phyloP scores from a whole-genome alignment of 2,329 filamentous ascomycete genomes.

The Salinomyces thailandicus region DNA sequence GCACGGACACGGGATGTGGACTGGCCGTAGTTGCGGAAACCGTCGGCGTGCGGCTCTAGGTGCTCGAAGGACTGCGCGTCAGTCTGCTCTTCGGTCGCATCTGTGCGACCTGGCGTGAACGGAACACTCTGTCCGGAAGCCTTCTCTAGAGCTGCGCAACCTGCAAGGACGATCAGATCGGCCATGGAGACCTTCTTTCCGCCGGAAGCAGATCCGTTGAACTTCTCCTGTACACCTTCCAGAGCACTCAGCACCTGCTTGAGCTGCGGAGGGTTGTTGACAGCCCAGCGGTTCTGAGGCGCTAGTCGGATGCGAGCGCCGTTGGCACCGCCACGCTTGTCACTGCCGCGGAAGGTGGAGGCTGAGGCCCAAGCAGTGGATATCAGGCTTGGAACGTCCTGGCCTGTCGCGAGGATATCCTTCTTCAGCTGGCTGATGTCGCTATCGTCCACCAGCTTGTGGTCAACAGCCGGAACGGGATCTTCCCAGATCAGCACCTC shows the following conservation, averaged over 20 bases:
- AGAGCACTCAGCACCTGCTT: constrained; percentile 50
- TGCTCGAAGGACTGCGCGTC: constrained; percentile 53
- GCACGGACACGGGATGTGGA: constrained; percentile 49
- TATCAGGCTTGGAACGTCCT: constrained; percentile 53
- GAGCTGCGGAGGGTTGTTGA: constrained; percentile 62
- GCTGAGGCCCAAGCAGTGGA: constrained; percentile 59
- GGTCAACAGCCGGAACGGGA: constrained; percentile 51
- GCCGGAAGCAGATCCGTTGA: constrained; percentile 43
- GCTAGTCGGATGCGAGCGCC: constrained; percentile 65
- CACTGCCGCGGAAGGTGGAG: constrained; percentile 61
- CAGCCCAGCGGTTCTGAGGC: constrained; percentile 61
- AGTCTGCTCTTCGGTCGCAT: constrained; percentile 62
- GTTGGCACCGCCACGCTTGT: constrained; percentile 77
- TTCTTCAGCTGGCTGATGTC: constrained; percentile 59
- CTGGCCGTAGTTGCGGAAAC: constrained; percentile 69
- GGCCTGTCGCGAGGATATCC: constrained; percentile 52
- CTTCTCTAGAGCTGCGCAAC: constrained; percentile 61
- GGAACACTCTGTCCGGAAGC: constrained; percentile 55
- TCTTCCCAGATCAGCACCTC: constrained; percentile 68
- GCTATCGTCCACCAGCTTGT: constrained; percentile 49
- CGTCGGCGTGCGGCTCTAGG: constrained; percentile 60
- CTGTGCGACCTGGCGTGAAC: constrained; percentile 62
- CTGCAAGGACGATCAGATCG: constrained; percentile 68
- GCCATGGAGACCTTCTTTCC: constrained; percentile 68
- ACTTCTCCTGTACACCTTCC: constrained; percentile 55